Evolutionary conservation across 257 asterid genomes (phyloP).

Genomic region (Solanum lignicaule): DNA sequence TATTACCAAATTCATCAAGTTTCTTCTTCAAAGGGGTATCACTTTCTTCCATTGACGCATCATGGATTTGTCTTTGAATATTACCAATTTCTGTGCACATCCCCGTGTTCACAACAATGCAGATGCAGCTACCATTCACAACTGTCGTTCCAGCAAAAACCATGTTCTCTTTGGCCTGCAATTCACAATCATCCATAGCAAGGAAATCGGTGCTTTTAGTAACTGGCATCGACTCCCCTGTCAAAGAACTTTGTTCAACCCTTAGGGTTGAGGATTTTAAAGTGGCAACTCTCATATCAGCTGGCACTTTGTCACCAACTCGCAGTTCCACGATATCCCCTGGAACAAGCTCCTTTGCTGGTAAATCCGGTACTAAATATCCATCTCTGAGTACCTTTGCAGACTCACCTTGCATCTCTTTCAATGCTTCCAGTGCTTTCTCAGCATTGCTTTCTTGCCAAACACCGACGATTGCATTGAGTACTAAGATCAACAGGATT

Average conservation of each 20-base stretch:
- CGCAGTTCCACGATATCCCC: constrained; percentile 66
- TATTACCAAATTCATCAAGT: constrained; percentile 60
- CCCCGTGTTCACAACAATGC: constrained; percentile 44
- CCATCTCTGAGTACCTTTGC: constrained; percentile 51
- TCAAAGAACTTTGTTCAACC: constrained; percentile 60
- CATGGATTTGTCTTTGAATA: constrained; percentile 54
- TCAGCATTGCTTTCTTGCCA: constrained; percentile 76
- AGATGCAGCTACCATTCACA: constrained; percentile 48
- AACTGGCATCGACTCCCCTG: constrained; percentile 64
- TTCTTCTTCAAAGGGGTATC: constrained; percentile 62
- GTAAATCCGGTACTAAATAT: constrained; percentile 37
- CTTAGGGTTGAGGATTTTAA: constrained; percentile 46
- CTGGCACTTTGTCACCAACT: constrained; percentile 64
- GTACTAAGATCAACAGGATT: constrained; percentile 41
- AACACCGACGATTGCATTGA: constrained; percentile 61
- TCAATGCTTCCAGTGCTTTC: constrained; percentile 60
- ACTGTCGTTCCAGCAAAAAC: constrained; percentile 72
- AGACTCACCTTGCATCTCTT: constrained; percentile 58
- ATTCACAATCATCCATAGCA: constrained; percentile 44
- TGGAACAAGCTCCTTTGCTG: constrained; percentile 61
- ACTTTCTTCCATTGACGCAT: constrained; percentile 49
- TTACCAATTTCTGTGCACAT: constrained; percentile 62
- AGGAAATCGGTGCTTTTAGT: constrained; percentile 27
- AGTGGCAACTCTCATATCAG: constrained; percentile 54
- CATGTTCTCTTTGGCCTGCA: constrained; percentile 61